phyloP scores from a whole-genome alignment of 2,329 filamentous ascomycete genomes.

The Pseudopithomyces chartarum region DNA sequence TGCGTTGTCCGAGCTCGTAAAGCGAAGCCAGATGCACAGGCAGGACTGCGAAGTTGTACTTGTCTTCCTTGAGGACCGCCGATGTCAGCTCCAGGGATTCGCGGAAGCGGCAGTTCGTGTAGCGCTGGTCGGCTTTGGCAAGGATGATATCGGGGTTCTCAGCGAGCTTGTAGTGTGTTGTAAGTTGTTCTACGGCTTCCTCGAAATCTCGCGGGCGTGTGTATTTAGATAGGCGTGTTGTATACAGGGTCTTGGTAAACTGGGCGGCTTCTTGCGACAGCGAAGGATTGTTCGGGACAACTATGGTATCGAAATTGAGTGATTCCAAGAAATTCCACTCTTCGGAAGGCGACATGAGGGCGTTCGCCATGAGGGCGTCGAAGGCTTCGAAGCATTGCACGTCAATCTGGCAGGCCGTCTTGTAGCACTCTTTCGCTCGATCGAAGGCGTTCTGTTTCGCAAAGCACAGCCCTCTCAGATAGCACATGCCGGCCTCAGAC shows the following conservation, averaged over 20 bases:
- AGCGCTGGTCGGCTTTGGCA: slow-evolving; percentile 86
- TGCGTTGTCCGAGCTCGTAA: slow-evolving; percentile 84
- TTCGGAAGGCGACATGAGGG: slow-evolving; percentile 84
- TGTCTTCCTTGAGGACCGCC: slow-evolving; percentile 78
- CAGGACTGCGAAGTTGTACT: slow-evolving; percentile 87
- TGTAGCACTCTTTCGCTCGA: slow-evolving; percentile 96
- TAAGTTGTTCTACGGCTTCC: slow-evolving; percentile 84
- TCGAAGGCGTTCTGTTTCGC: slow-evolving; percentile 98
- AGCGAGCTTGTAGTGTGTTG: slow-evolving; percentile 88
- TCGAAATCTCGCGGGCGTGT: slow-evolving; percentile 83
- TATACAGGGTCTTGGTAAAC: slow-evolving; percentile 96
- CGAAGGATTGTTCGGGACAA: slow-evolving; percentile 66
- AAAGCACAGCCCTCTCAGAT: slow-evolving; percentile 89
- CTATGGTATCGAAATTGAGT: slow-evolving; percentile 86
- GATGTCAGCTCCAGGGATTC: slow-evolving; percentile 85
- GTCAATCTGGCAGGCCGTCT: slow-evolving; percentile 93
- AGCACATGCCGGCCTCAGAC: slow-evolving; percentile 97
- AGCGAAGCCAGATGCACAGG: slow-evolving; percentile 91
- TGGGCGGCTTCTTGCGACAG: slow-evolving; percentile 84
- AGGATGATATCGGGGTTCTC: slow-evolving; percentile 89
- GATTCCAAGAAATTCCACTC: slow-evolving; percentile 89
- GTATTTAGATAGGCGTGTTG: slow-evolving; percentile 93
- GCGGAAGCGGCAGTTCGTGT: slow-evolving; percentile 91
- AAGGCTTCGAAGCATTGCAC: slow-evolving; percentile 99
- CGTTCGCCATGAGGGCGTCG: slow-evolving; percentile 96